Conservation (phyloP, 2,329 filamentous ascomycete genomes). For the Epichloe amarillans region DNA sequence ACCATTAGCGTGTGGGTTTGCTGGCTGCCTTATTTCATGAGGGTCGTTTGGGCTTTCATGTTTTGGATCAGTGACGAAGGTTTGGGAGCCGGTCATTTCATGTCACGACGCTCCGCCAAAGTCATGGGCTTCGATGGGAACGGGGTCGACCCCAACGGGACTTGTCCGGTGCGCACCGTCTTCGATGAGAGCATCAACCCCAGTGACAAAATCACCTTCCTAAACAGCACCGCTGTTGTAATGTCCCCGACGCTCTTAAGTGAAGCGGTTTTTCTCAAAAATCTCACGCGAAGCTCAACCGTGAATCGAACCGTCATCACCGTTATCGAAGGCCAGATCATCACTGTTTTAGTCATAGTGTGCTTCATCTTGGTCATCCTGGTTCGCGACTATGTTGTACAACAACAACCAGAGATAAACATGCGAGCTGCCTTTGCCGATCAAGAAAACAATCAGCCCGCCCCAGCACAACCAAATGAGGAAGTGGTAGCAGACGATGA, state of each 20-base stretch:
- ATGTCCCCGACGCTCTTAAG: conserved; percentile 34
- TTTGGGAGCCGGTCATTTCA: conserved; percentile 23
- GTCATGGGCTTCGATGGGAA: background rate
- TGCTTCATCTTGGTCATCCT: conserved; percentile 95
- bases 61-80: conserved; percentile 90
- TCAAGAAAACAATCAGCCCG: conserved; percentile 17
- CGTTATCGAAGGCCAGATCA: conserved; percentile 82
- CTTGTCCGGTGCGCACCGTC: conserved; percentile 1
- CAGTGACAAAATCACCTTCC: conserved; percentile 7
- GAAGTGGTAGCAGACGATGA: conserved; percentile 7
- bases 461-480: conserved; percentile 8
- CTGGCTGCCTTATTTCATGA: conserved; percentile 79
- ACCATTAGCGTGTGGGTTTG: conserved; percentile 82
- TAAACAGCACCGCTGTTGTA: conserved; percentile 5
- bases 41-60: conserved; percentile 80
- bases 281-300: conserved; percentile 52
- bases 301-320: conserved; percentile 72
- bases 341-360: conserved; percentile 81
- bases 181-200: conserved; percentile 8
- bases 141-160: background rate
- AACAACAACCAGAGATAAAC: conserved; percentile 89
- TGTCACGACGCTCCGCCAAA: conserved; percentile 1
- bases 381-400: conserved; percentile 94
- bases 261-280: conserved; percentile 42
- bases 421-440: conserved; percentile 55